Percentiles rank a stretch among this genome's conserved stretches.
Conservation (phyloP, 2,329 filamentous ascomycete species). For the Sphaceloma murrayae region DNA sequence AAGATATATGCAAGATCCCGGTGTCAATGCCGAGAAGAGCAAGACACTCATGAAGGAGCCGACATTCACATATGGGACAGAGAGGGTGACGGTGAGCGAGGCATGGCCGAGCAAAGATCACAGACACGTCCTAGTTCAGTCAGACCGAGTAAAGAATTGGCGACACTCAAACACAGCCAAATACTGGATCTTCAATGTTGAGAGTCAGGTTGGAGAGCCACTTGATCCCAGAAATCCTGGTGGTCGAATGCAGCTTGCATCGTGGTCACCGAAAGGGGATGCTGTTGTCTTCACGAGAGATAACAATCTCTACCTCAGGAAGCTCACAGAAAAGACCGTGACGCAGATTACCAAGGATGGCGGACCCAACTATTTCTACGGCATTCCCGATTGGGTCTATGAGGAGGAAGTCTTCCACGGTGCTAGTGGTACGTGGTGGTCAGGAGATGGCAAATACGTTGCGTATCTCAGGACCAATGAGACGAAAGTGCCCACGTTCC, state of each 20-base stretch:
- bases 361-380: slow-evolving; percentile 82
- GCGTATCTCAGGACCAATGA: slow-evolving; percentile 93
- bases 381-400: slow-evolving; percentile 95
- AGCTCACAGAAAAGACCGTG: slow-evolving; percentile 50
- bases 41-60: slow-evolving; percentile 65
- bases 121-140: slow-evolving; percentile 75
- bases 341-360: slow-evolving; percentile 77
- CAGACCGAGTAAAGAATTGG: slow-evolving; percentile 67
- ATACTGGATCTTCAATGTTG: slow-evolving; percentile 91
- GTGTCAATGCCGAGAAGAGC: slow-evolving; percentile 40
- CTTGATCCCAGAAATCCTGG: slow-evolving; percentile 60
- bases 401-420: slow-evolving; percentile 74
- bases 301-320: slow-evolving; percentile 83
- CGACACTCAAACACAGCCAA: slow-evolving; percentile 76
- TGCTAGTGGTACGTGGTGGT: slow-evolving; percentile 91
- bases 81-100: slow-evolving; percentile 47
- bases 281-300: slow-evolving; percentile 79
- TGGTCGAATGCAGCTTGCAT: slow-evolving; percentile 68
- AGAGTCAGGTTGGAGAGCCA: slow-evolving; percentile 64
- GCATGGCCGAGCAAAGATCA: slow-evolving; percentile 73
- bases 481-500: slow-evolving; percentile 80
- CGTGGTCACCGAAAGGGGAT: slow-evolving; percentile 81
- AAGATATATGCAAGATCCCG: slow-evolving; percentile 41
- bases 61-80: slow-evolving; percentile 51
- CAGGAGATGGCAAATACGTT: slow-evolving; percentile 74